These are phyloP conservation scores for Hanseniaspora singularis DNA, from an alignment of 805 yeast genomes.

Conservation along the genomic window DNA sequence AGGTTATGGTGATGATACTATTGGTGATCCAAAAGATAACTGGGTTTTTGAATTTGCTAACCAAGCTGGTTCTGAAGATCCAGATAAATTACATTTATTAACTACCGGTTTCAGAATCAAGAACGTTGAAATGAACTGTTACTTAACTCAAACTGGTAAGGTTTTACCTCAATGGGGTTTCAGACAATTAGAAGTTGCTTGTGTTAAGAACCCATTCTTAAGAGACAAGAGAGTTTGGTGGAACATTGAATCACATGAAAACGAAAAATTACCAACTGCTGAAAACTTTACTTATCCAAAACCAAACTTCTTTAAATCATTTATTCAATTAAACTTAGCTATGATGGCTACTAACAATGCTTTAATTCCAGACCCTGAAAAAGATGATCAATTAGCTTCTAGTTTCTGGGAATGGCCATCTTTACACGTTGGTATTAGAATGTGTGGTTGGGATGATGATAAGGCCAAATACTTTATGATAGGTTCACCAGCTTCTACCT, in stretches of 20 bases:
- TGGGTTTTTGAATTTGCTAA: constrained; percentile 79
- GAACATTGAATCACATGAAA: constrained; percentile 65
- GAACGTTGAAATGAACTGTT: constrained; percentile 56
- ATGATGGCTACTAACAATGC: constrained; percentile 94
- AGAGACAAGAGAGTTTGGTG: constrained; percentile 86
- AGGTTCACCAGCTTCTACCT: constrained; percentile 69
- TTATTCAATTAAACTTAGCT: constrained; percentile 62
- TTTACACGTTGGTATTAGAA: constrained; percentile 58
- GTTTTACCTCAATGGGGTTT: constrained; percentile 74
- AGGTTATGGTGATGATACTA: constrained; percentile 61
- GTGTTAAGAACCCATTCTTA: constrained; percentile 46
- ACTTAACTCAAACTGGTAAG: constrained; percentile 61
- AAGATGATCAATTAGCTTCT: constrained; percentile 59
- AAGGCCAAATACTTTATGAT: constrained; percentile 54
- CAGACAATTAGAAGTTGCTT: constrained; percentile 69
- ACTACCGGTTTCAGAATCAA: constrained; percentile 61
- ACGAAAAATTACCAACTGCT: constrained; percentile 50
- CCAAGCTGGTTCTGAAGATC: constrained; percentile 44
- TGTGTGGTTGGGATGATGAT: constrained; percentile 64
- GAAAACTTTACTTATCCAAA: constrained; percentile 42
- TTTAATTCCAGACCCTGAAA: constrained; percentile 63
- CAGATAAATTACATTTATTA: constrained; percentile 52
- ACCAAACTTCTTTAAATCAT: constrained; percentile 66
- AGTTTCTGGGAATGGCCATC: constrained; percentile 87
- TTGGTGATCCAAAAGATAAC: constrained; percentile 75